These are phyloP conservation scores for Schizophyllum commune DNA, from an alignment of 1,284 basidiomycete genomes.

Conservation along the genomic window DNA sequence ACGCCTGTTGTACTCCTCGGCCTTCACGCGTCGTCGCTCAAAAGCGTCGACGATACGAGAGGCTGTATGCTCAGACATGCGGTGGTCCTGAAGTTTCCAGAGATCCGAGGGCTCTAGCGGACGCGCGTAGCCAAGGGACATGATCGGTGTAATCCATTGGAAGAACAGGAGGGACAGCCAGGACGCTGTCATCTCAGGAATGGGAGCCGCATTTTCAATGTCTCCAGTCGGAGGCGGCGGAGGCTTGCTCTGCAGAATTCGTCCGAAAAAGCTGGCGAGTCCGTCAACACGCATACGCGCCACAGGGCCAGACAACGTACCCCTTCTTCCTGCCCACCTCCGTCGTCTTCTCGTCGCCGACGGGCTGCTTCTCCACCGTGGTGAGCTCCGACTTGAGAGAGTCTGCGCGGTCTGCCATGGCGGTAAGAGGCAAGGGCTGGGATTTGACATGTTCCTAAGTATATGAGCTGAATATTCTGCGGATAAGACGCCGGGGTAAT, in stretches of 20 bases:
- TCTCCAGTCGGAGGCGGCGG: conserved; percentile 34
- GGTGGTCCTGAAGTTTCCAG: conserved; percentile 71
- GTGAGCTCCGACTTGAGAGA: background rate
- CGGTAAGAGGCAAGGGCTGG: background rate
- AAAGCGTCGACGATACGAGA: conserved; percentile 52
- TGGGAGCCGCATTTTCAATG: conserved; percentile 36
- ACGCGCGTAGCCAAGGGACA: conserved; percentile 63
- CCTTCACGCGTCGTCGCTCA: conserved; percentile 48
- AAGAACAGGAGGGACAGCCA: conserved; percentile 37
- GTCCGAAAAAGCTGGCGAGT: background rate
- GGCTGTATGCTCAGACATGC: conserved; percentile 33
- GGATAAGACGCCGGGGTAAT: background rate
- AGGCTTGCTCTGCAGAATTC: conserved; percentile 14
- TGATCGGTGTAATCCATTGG: conserved; percentile 70
- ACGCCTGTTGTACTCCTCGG: conserved; percentile 62
- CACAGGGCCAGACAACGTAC: background rate
- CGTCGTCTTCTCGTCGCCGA: background rate
- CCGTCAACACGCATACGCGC: background rate
- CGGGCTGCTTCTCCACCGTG: background rate
- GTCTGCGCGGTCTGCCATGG: background rate
- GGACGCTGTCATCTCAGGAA: conserved; percentile 40
- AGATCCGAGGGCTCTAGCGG: conserved; percentile 80
- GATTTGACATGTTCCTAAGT: background rate
- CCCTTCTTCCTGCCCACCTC: background rate
- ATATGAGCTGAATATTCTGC: background rate